Evolutionary conservation across 78 protist species (phyloP), one percentile per base, ranked within the genome.

Genomic region (Dictyostelium citrinum): DNA sequence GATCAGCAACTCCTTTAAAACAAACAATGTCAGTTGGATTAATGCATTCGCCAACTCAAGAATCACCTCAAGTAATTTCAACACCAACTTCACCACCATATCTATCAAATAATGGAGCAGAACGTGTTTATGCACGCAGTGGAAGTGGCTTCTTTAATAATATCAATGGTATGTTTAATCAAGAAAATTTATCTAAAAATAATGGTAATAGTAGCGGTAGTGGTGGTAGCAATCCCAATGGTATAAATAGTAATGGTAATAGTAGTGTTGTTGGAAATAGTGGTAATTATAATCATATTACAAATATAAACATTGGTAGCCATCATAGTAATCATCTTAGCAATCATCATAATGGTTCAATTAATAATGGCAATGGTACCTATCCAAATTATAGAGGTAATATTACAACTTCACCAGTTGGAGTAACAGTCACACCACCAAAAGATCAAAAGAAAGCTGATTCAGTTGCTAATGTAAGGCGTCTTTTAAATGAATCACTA

Each of bases 61-160:
- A 24, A 33, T 76, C 82, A 24, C 49, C 82, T 10, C 35, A 20
- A 29, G 46, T 16, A 24, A 31, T 78, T 35, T 78, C 83, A 78
- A 78, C 83, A 27, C 83, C 83, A 49, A 78, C 83, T 27, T 78
- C 83, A 35, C 83, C 83, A 27, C 83, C 61, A 11, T n/a, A 78
- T 78, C 24, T 41, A 3, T 27, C 83, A 29, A 16, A 39, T 14
- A 71, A 71, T 71, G 45, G 78, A 0, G 72, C 33, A 2, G 35
- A n/a, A 11, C 33, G 72, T 24, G 45, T 11, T 33, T 24, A 27
- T 64, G 35, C 35, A 11, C 72, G 72, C 5, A 51, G 33, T 51
- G 58, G 35, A 24, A 72, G 79, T 72, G 41, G 55, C 22, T 72
- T 72, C 46, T 72, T 72, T 72, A 72, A 72, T 72, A 37, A 72